Base-by-base conservation (phyloP, 257 asterid species). In the Eustoma russellianum region DNA sequence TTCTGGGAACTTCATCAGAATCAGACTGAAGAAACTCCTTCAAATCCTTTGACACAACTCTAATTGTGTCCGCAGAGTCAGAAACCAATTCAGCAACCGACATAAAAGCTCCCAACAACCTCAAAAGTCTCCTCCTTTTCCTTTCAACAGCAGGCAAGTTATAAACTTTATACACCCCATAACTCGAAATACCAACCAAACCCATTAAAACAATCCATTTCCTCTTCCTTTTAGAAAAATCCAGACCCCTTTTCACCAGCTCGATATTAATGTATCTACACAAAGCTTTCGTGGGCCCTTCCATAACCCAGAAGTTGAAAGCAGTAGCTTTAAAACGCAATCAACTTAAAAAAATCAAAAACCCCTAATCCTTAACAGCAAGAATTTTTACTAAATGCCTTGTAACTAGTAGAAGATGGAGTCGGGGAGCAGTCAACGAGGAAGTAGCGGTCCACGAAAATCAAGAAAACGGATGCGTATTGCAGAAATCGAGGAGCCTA, bases 1-100 rank as follows among this genome's bases (percentile, higher is more conserved):
- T 88, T 38, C 62, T 83, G 0, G 99, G 99, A 11, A 92, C 81
- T 66, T 92, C 93, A 65, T 85, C 91, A 2, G 94, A 66, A 67
- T 88, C 83, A 53, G 99, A 79, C 66, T 66, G 67, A 33, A 92
- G 60, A 68, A 92, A 92, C 76, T 81, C 91, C 78, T 85, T 92
- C 60, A 92, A 71, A 77, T 92, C 99, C 78, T 74, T 81, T 2
- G 95, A 77, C 51, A 92, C 79, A 24, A 83, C 58, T 6, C 75
- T 62, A 53, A 88, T 28, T 1, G 90, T 75, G 64, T 85, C 94
- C 5, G 99, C 81, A 0, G 97, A 92, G 61, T 83, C 93, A 48
- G 88, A 75, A 7, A 72, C 80, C 80, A 81, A 63, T 51, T 92
- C 97, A 60, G 91, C 88, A 60, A 88, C 63, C 17, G 95, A 79